A percentile compares a stretch with the other conserved stretches of the same genome.
phyloP scores from a whole-genome alignment of 2,329 filamentous ascomycete genomes.

The Beauveria varroae region DNA sequence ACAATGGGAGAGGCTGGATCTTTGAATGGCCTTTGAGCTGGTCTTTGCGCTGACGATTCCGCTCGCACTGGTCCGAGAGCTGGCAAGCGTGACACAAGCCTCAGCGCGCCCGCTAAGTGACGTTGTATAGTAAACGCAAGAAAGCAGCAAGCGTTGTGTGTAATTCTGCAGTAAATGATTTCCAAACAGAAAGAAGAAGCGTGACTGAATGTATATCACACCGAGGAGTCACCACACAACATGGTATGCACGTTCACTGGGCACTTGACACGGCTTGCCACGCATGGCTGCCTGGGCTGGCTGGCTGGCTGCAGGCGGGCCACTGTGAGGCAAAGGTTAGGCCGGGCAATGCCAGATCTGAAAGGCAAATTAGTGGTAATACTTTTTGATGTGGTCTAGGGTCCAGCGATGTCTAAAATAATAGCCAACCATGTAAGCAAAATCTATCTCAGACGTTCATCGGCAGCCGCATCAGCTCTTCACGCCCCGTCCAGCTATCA shows the following conservation, averaged over 20 bases:
- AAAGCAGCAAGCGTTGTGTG: neutral
- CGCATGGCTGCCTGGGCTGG: conserved; percentile 7
- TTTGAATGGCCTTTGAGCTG: conserved; percentile 3
- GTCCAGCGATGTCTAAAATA: neutral
- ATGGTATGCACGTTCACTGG: neutral
- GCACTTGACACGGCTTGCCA: conserved; percentile 2
- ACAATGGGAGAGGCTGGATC: neutral
- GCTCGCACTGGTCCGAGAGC: conserved; percentile 7
- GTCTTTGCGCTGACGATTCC: conserved; percentile 5
- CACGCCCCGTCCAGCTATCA: neutral
- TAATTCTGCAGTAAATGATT: neutral
- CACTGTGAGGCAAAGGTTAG: conserved; percentile 1
- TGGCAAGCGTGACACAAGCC: conserved; percentile 9
- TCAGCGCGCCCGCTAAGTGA: neutral
- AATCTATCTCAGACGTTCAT: neutral
- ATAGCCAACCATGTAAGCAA: neutral
- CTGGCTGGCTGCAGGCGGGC: conserved; percentile 6
- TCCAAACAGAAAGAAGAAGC: neutral
- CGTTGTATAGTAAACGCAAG: neutral
- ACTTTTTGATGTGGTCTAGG: neutral
- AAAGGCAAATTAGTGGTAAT: neutral
- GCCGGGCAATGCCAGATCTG: neutral
- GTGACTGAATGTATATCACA: neutral
- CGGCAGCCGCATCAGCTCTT: neutral
- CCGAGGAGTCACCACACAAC: neutral